Evolutionary conservation across 2,329 filamentous ascomycete genomes (phyloP), one percentile per base, ranked within the genome.

Genomic region (Aspergillus puulaauensis): DNA sequence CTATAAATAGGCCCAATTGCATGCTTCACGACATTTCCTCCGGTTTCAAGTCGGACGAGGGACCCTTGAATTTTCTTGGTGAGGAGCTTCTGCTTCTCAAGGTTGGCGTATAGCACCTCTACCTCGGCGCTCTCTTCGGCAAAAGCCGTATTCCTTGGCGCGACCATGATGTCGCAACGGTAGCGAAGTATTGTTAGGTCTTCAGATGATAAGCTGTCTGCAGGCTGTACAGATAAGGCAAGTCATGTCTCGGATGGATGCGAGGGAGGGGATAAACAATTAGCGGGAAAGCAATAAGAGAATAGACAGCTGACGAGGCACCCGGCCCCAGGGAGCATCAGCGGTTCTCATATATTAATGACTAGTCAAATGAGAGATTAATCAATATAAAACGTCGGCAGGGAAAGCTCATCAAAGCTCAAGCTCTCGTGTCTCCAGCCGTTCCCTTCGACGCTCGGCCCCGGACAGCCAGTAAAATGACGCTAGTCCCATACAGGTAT

Each of bases 41-140:
- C 96, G 39, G 88, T 86, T 68, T 98, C 92, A 35, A 99, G 82
- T 56, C 93, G 85, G 39, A 86, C 85, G 65, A 97, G 83, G 52
- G 91, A 96, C 27, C 90, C 89, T 75, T 96, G 90, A 56, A 99
- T 97, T 80, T 96, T 96, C 80, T 95, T 96, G 33, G 92, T 96
- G 72, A 98, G 83, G 70, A 91, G 86, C 59, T 92, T 89, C 66
- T 96, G 96, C 83, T 96, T 98, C 67, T 96, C 91, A 61, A 98
- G 86, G 64, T 86, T 86, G 56, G 86, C 85, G 64, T 83, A 84
- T 23, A 88, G 75, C 54, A 88, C 85, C 72, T 88, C 85, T 43
- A 88, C 86, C 73, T 88, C 86, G 6, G 86, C 86, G 70, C 83
- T 85, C 77, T 88, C 86, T 75, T 88, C 86, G 37, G 84, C 84